Conservation (phyloP, 306 rosid genomes). For the Biancaea sappan region DNA sequence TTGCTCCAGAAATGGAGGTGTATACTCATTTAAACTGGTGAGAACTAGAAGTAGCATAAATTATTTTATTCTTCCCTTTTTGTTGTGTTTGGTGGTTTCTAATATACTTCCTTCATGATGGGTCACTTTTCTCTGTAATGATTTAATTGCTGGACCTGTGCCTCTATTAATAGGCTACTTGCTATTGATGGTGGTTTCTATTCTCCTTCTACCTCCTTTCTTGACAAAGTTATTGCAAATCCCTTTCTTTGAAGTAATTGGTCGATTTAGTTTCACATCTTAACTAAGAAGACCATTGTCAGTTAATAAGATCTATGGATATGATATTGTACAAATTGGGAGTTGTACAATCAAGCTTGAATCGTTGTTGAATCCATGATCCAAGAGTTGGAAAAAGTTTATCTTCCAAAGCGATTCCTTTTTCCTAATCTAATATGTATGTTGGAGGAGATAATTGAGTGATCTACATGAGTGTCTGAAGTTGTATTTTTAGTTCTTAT, state of each 20-base stretch:
- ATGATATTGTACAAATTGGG: neutral
- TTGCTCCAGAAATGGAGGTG: slow-evolving; percentile 80
- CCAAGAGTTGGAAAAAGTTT: too few relatives aligned
- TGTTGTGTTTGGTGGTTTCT: slow-evolving; percentile 5
- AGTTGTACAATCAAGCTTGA: too few relatives aligned
- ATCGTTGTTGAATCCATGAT: too few relatives aligned
- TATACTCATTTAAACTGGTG: slow-evolving; percentile 73
- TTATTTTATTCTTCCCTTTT: neutral
- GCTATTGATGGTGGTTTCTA: neutral
- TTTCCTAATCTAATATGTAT: too few relatives aligned
- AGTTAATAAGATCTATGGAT: neutral
- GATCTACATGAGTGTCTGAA: too few relatives aligned
- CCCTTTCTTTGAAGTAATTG: neutral
- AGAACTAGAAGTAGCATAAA: slow-evolving; percentile 25
- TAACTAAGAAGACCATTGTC: neutral
- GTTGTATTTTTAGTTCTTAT: too few relatives aligned
- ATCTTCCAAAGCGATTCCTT: too few relatives aligned
- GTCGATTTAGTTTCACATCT: neutral
- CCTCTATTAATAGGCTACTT: neutral
- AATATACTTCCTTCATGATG: slow-evolving; percentile 9
- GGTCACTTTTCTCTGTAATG: neutral
- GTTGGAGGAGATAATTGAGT: too few relatives aligned
- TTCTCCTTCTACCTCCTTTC: neutral
- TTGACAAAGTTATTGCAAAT: neutral
- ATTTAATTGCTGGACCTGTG: neutral